phyloP scores from a whole-genome alignment of 306 rosid genomes.

The Lathyrus oleraceus region DNA sequence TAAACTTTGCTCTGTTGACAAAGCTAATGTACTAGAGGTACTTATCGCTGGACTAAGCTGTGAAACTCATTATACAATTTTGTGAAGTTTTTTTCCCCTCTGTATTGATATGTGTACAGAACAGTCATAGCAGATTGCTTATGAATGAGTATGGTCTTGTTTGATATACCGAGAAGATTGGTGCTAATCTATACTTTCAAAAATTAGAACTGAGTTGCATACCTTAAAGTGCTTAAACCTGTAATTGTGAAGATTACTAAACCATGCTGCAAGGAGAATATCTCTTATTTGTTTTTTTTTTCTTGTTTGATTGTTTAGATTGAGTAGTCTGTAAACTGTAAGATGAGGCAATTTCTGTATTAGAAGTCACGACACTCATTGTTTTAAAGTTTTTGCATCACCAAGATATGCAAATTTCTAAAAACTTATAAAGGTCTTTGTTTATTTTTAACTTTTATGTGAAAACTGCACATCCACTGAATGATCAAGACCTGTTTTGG shows the following conservation, averaged over 20 bases:
- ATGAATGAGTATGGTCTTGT: conserved; percentile 2
- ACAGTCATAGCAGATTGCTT: conserved; percentile 11
- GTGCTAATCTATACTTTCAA: conserved; percentile 19
- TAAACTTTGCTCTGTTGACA: conserved; percentile 88
- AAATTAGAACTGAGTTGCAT: neutral
- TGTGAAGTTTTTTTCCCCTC: neutral
- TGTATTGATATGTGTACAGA: conserved; percentile 7
- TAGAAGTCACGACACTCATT: neutral
- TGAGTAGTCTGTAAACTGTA: neutral
- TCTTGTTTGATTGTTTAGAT: neutral
- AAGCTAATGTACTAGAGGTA: conserved; percentile 97
- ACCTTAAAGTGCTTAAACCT: conserved; percentile 25
- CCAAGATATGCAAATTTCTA: neutral
- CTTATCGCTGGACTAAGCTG: conserved; percentile 19
- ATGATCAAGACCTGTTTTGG: conserved; percentile 25
- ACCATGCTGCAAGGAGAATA: conserved; percentile 5
- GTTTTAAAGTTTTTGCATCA: neutral
- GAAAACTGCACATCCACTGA: neutral
- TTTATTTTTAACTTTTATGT: conserved; percentile 9
- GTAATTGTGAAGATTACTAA: conserved; percentile 19
- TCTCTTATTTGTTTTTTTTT: conserved; percentile 1
- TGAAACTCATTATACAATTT: conserved; percentile 9
- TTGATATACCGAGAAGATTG: conserved; percentile 7
- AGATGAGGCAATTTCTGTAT: neutral
- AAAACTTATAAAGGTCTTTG: neutral